Evolutionary conservation across 108 stramenopile genomes (phyloP).

Genomic region (Skeletonema menzelii): DNA sequence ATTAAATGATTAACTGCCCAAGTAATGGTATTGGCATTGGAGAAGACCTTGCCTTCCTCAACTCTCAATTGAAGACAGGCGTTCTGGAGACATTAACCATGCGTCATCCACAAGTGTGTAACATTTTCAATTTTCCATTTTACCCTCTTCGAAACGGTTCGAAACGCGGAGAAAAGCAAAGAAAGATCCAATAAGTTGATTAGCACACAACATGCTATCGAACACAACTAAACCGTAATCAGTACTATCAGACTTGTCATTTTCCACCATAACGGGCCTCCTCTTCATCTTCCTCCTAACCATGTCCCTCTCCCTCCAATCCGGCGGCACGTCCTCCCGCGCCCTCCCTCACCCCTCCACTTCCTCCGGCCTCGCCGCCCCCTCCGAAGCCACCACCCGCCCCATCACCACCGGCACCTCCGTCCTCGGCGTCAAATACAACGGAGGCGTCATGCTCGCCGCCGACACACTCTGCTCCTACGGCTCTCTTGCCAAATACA

Average conservation of each 20-base stretch:
- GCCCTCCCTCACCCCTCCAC: slow-evolving; percentile 26
- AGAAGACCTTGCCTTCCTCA: no score
- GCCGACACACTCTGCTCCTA: slow-evolving; percentile 96
- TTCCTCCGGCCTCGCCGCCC: slow-evolving; percentile 1
- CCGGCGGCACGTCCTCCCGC: slow-evolving; percentile 38
- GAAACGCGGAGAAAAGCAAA: no score
- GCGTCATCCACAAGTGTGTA: no score
- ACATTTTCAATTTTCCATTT: no score
- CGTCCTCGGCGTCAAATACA: slow-evolving; percentile 93
- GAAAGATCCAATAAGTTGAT: no score
- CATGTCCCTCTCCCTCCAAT: slow-evolving; percentile 51
- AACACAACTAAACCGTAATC: neutral
- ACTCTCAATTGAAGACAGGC: no score
- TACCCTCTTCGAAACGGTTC: no score
- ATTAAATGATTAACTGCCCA: no score
- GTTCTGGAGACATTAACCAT: no score
- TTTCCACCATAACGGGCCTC: slow-evolving; percentile 26
- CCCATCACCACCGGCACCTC: slow-evolving; percentile 98
- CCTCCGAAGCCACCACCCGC: slow-evolving; percentile 67
- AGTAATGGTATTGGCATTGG: no score
- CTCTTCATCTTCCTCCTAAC: neutral
- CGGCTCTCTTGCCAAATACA: slow-evolving; percentile 95
- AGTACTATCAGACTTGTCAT: neutral
- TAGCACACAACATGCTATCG: no score
- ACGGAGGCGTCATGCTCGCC: slow-evolving; percentile 95